phyloP scores from a whole-genome alignment of 2,329 filamentous ascomycete species.

The Mariannaea sp. region DNA sequence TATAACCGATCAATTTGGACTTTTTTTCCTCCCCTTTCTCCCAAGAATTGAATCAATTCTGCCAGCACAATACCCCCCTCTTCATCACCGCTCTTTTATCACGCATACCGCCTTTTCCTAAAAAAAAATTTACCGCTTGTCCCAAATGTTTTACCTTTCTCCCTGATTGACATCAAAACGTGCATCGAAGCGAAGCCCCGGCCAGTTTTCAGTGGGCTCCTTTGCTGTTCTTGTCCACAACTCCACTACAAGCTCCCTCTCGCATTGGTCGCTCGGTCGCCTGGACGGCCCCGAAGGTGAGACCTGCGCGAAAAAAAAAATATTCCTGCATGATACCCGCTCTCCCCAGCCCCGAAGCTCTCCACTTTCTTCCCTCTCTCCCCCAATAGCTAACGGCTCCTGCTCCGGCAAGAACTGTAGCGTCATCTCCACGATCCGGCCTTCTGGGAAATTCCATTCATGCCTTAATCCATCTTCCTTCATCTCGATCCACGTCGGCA shows the following conservation, averaged over 20 bases:
- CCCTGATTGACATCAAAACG: slow-evolving; percentile 3
- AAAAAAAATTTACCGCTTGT: slow-evolving; percentile 16
- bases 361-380: slow-evolving; percentile 26
- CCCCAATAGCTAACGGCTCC: slow-evolving; percentile 33
- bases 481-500: slow-evolving; percentile 11
- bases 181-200: background rate
- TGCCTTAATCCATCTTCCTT: slow-evolving; percentile 10
- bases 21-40: background rate
- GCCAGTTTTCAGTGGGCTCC: slow-evolving; percentile 10
- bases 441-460: slow-evolving; percentile 33
- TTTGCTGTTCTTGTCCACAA: slow-evolving; percentile 6
- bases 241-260: slow-evolving; percentile 25
- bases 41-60: background rate
- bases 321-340: slow-evolving; percentile 26
- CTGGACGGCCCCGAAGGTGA: slow-evolving; percentile 9
- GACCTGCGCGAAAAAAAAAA: slow-evolving; percentile 31
- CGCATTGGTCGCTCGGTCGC: slow-evolving; percentile 24
- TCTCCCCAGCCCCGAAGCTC: slow-evolving; percentile 29
- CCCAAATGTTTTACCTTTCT: background rate
- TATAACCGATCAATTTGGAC: background rate
- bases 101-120: background rate
- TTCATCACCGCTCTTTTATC: background rate
- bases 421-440: slow-evolving; percentile 40
- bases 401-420: slow-evolving; percentile 32
- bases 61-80: background rate